phyloP scores from a whole-genome alignment of 345 rosid genomes.

The Pistacia integerrima region DNA sequence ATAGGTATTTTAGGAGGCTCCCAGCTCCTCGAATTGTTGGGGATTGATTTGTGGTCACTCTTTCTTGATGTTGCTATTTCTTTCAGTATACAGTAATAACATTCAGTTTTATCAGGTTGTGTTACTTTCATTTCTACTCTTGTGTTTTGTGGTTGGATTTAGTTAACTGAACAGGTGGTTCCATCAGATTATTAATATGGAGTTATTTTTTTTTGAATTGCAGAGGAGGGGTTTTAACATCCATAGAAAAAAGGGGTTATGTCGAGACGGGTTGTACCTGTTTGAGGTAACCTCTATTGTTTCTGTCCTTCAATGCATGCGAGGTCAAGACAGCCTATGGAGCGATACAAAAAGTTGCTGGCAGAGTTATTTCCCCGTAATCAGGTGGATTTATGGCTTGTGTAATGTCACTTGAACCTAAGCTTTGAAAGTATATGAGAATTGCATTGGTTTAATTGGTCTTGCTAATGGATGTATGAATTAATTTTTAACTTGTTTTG shows the following conservation, averaged over 20 bases:
- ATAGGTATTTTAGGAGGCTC: no score
- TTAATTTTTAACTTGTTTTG: background rate
- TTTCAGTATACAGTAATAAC: no score
- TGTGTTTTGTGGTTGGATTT: no score
- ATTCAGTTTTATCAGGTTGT: no score
- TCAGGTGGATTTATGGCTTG: conserved; percentile 48
- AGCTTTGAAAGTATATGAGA: background rate
- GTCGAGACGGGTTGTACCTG: conserved; percentile 89
- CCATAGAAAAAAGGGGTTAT: conserved; percentile 65
- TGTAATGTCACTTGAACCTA: conserved; percentile 4
- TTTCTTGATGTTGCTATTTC: no score
- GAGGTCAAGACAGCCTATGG: conserved; percentile 94
- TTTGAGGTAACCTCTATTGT: conserved; percentile 91
- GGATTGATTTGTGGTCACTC: no score
- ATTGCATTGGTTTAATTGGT: conserved; percentile 3
- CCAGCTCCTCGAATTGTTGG: no score
- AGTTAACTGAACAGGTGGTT: no score
- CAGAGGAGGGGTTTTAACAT: conserved; percentile 30
- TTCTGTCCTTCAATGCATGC: conserved; percentile 92
- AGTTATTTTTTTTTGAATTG: conserved; percentile 16
- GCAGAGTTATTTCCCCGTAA: conserved; percentile 79
- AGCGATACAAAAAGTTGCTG: conserved; percentile 87
- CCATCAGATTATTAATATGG: background rate
- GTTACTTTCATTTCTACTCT: no score
- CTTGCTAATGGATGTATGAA: background rate